A percentile compares a stretch with the other conserved stretches of the same genome.
phyloP scores from a whole-genome alignment of 2,329 filamentous ascomycete species.

The Hypoxylon sp. region DNA sequence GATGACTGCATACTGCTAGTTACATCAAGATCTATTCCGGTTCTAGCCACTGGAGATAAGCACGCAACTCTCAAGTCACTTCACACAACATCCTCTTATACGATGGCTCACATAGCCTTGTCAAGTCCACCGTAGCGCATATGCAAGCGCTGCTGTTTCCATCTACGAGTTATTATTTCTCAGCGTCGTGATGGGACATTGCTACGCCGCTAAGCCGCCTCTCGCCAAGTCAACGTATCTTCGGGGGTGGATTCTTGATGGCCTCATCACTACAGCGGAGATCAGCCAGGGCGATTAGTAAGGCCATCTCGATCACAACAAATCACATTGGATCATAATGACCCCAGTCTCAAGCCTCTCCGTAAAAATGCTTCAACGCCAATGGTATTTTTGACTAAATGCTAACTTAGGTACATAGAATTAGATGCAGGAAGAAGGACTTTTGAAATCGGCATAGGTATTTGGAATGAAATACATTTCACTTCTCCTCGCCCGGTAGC shows the following conservation, averaged over 20 bases:
- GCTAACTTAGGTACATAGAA: constrained; percentile 19
- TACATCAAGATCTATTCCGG: constrained; percentile 10
- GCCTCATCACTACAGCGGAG: not conserved
- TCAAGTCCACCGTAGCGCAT: not conserved
- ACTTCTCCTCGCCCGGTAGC: constrained; percentile 35
- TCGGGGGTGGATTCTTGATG: not conserved
- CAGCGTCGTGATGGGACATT: not conserved
- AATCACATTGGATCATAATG: not conserved
- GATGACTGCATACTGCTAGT: constrained; percentile 13
- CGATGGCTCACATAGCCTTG: not conserved
- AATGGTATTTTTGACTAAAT: constrained; percentile 15
- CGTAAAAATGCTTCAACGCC: not conserved
- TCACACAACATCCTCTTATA: not conserved
- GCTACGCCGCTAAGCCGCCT: not conserved
- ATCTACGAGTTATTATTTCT: not conserved
- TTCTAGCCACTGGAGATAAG: not conserved
- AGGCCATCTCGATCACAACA: not conserved
- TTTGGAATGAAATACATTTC: constrained; percentile 1
- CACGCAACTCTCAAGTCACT: constrained; percentile 10
- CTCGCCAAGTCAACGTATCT: not conserved
- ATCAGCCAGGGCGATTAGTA: constrained; percentile 34
- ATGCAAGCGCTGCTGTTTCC: constrained; percentile 3
- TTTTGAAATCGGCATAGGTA: constrained; percentile 10
- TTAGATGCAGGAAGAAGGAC: not conserved
- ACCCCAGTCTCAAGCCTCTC: not conserved